Conservation (phyloP, 2,329 filamentous ascomycete genomes). For the Alternaria ventricosa region DNA sequence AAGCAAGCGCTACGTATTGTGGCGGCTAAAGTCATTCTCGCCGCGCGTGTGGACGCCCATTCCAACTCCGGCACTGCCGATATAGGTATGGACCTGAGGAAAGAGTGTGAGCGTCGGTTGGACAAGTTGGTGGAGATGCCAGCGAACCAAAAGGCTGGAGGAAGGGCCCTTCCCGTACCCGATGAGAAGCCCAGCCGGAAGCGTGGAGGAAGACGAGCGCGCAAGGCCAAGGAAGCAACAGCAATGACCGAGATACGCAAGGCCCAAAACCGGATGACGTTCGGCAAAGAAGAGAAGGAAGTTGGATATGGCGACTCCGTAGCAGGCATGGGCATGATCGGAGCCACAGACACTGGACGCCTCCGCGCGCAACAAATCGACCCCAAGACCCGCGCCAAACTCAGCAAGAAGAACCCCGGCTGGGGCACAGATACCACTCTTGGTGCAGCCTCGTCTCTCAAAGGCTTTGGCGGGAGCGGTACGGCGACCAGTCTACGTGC, state of each 20-base stretch:
- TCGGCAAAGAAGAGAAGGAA: constrained; percentile 94
- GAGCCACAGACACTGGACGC: constrained; percentile 83
- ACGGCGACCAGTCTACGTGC: constrained; percentile 74
- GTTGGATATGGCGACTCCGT: constrained; percentile 90
- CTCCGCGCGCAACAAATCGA: constrained; percentile 90
- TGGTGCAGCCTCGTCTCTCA: constrained; percentile 69
- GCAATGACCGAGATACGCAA: constrained; percentile 97
- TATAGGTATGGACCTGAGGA: constrained; percentile 80
- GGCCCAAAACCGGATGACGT: constrained; percentile 93
- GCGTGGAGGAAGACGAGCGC: constrained; percentile 84
- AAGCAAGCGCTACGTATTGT: constrained; percentile 95
- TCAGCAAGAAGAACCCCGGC: constrained; percentile 93
- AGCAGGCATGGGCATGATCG: constrained; percentile 93
- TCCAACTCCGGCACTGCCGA: constrained; percentile 83
- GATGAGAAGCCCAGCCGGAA: constrained; percentile 96
- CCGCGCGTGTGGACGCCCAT: constrained; percentile 86
- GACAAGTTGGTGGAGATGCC: constrained; percentile 93
- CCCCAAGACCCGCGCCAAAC: constrained; percentile 88
- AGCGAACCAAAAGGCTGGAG: constrained; percentile 84
- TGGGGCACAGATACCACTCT: constrained; percentile 77
- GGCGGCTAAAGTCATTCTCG: constrained; percentile 90
- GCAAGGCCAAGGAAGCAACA: constrained; percentile 94
- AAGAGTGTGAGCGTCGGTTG: constrained; percentile 81
- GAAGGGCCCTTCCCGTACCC: neutral
- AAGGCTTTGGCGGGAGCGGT: constrained; percentile 73